These are phyloP conservation scores for Ceratobasidium sp. DNA, from an alignment of 1,284 basidiomycete genomes.

Conservation along the genomic window DNA sequence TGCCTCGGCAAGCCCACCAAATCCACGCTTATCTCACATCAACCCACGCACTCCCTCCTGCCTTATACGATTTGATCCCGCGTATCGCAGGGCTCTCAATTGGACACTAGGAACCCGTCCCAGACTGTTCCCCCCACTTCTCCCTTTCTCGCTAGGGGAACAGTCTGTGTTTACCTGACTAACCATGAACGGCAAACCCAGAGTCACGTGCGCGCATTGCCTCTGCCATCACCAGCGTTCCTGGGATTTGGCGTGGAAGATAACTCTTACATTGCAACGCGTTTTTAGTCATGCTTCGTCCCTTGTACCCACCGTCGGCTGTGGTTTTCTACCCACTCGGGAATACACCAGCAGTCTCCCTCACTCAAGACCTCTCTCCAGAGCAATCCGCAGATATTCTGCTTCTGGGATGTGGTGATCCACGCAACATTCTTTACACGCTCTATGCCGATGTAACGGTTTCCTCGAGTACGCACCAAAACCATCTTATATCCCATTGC, in stretches of 20 bases:
- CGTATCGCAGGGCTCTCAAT: background rate
- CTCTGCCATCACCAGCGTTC: too few relatives aligned
- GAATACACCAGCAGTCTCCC: background rate
- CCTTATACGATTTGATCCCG: background rate
- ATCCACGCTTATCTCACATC: background rate
- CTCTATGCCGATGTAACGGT: background rate
- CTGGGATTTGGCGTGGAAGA: too few relatives aligned
- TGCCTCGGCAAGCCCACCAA: background rate
- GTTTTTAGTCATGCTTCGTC: too few relatives aligned
- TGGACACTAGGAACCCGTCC: background rate
- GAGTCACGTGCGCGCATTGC: too few relatives aligned
- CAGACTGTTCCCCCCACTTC: too few relatives aligned
- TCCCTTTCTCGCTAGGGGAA: background rate
- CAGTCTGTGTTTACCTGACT: background rate
- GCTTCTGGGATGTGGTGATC: slow-evolving; percentile 5
- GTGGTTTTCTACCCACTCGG: slow-evolving; percentile 16
- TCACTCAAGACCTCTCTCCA: slow-evolving; percentile 32
- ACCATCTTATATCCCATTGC: too few relatives aligned
- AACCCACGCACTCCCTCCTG: background rate
- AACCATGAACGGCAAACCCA: too few relatives aligned
- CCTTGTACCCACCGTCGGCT: too few relatives aligned
- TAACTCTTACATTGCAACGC: too few relatives aligned
- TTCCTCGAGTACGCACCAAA: background rate
- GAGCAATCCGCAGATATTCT: slow-evolving; percentile 26
- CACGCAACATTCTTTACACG: slow-evolving; percentile 19